These are phyloP conservation scores for Atkinsonella texensis DNA, from an alignment of 2,329 filamentous ascomycete genomes.

Conservation along the genomic window DNA sequence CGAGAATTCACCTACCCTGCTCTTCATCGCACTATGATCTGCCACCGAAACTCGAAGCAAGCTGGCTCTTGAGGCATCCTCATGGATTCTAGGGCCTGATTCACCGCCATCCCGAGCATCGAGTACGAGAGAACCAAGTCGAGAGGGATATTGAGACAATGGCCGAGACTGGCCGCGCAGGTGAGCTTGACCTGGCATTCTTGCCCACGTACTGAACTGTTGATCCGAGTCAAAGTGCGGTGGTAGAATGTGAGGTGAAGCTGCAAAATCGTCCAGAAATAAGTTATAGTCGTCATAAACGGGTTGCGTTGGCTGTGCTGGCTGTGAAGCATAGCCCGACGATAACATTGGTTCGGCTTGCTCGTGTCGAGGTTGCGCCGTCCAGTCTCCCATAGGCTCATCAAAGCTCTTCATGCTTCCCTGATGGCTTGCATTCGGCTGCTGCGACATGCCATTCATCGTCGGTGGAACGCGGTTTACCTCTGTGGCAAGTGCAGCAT, in stretches of 20 bases:
- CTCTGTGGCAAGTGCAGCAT: conserved; percentile 47
- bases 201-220: conserved; percentile 39
- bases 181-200: conserved; percentile 25
- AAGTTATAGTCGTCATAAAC: conserved; percentile 46
- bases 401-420: conserved; percentile 36
- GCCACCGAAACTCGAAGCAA: conserved; percentile 38
- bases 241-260: conserved; percentile 43
- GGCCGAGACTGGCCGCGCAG: conserved; percentile 34
- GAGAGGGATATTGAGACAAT: conserved; percentile 39
- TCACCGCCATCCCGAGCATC: conserved; percentile 33
- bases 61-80: conserved; percentile 21
- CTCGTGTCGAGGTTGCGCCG: conserved; percentile 37
- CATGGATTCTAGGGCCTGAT: conserved; percentile 12
- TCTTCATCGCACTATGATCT: conserved; percentile 44
- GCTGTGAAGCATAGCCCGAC: conserved; percentile 22
- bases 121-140: conserved; percentile 41
- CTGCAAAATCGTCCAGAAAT: conserved; percentile 45
- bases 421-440: conserved; percentile 26
- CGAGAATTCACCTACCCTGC: conserved; percentile 49
- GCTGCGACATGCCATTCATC: conserved; percentile 32
- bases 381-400: conserved; percentile 32
- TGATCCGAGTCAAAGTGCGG: conserved; percentile 42
- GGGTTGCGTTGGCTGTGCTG: conserved; percentile 16
- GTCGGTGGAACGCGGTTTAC: conserved; percentile 39
- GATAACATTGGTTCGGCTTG: conserved; percentile 25